These are phyloP conservation scores for Venturia effusa DNA, from an alignment of 2,329 filamentous ascomycete genomes.

Conservation along the genomic window DNA sequence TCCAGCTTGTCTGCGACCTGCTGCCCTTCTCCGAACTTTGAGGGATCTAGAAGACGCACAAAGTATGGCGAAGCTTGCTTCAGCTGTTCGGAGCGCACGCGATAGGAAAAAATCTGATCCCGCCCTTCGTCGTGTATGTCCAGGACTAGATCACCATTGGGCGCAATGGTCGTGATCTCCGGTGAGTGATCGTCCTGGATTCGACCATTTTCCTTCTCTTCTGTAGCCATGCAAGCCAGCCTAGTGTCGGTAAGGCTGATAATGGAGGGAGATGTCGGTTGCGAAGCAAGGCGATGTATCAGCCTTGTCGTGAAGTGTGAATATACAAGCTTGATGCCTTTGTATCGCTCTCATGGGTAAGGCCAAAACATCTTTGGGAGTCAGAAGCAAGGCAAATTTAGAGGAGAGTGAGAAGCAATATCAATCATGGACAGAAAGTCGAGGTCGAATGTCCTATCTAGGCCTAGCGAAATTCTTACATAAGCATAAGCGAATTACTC, in stretches of 20 bases:
- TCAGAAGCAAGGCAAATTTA: background rate
- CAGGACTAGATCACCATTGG: conserved; percentile 54
- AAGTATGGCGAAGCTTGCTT: conserved; percentile 60
- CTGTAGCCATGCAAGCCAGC: background rate
- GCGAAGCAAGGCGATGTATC: conserved; percentile 1
- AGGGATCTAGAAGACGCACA: conserved; percentile 51
- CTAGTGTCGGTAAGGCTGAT: conserved; percentile 1
- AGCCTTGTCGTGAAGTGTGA: conserved; percentile 5
- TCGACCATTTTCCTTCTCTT: background rate
- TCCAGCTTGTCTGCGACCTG: conserved; percentile 42
- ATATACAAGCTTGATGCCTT: conserved; percentile 12
- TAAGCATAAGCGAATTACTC: no score
- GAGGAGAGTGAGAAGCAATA: background rate
- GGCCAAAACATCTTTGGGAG: conserved; percentile 36
- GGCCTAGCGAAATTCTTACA: background rate
- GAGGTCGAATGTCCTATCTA: background rate
- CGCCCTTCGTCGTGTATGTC: conserved; percentile 55
- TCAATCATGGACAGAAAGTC: background rate
- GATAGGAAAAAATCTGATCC: conserved; percentile 44
- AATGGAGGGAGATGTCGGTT: background rate
- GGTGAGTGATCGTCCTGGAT: conserved; percentile 7
- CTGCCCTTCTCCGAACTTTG: conserved; percentile 52
- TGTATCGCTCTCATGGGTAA: conserved; percentile 30
- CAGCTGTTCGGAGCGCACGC: conserved; percentile 48
- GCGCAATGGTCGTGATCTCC: conserved; percentile 40